Evolutionary conservation across 2,329 filamentous ascomycete species (phyloP), one percentile per base, ranked within the genome.

Genomic region (Achaetomium macrosporum): DNA sequence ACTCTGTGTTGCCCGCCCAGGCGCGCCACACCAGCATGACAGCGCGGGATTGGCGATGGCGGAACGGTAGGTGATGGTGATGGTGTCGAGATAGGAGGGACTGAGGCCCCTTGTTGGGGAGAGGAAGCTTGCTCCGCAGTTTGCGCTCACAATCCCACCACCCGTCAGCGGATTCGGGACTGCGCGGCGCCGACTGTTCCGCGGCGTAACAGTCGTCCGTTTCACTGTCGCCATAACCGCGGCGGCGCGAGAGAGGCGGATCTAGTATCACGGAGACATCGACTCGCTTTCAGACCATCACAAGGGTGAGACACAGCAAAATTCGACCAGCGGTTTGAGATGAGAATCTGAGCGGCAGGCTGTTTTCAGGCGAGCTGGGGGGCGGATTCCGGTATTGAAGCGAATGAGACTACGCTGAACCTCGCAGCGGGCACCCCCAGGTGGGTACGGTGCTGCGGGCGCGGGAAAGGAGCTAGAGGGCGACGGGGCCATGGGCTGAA

Each of bases 61-160:
- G 13, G 62, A 62, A 20, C 33, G 50, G 50, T 62, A 65, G 2
- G 59, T 59, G 50, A 64, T 55, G 54, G 57, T 58, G 56, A 64
- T 43, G 46, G 58, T 58, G 48, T 65, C 61, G 51, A 54, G 57
- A 30, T 54, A 43, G 49, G 51, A 51, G 44, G 63, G 56, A 10
- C 17, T 47, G 31, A 55, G 45, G 10, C 35, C 50, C 5, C 50
- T 29, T 1, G 55, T 52, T 15, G 62, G 58, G 44, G 47, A 59
- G 9, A 51, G 36, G 43, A 61, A 35, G 56, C 36, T 9, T 29
- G 54, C 57, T 43, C 42, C 52, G 47, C 59, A 60, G 35, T 45
- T 47, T 47, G 57, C 17, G 54, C 37, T 49, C 45, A 48, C 54
- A 31, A 50, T 42, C 7, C 17, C 49, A 30, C 47, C 51, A 33